Base-by-base conservation (phyloP, 2,329 filamentous ascomycete species). In the Clarireedia monteithiana region DNA sequence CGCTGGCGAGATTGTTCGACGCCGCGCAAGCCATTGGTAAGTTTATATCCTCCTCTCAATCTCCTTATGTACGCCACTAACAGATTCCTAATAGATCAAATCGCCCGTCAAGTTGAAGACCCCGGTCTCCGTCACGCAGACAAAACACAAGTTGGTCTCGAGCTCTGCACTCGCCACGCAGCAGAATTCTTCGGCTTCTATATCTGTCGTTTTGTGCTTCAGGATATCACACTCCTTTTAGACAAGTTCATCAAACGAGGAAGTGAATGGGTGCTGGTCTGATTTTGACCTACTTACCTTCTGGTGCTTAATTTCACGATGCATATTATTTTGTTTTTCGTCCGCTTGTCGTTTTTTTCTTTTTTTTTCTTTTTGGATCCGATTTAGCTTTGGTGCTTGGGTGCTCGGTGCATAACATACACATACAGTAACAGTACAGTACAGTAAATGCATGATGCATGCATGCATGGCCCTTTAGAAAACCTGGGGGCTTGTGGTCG, bases 101-200 rank as follows among this genome's bases (percentile, higher is more conserved):
- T 97, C 70, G 90, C 91, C 53, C 88, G 92, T 62, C 92, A 96
- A 75, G 91, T 96, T 48, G 92, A 96, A 69, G 92, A 97, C 68
- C 92, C 92, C 5, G 92, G 92, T 9, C 80, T 97, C 54, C 88
- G 89, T 64, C 89, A 94, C 72, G 91, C 90, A 17, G 92, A 91
- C 64, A 91, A 90, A 66, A 97, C 94, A 7, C 91, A 96, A 68
- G 91, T 99, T 53, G 94, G 94, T 9, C 81, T 99, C 36, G 94
- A 99, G 73, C 80, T 99, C 42, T 94, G 90, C 69, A 91, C 91
- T 38, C 83, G 92, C 42, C 92, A 96, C 70, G 94, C 92, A 6
- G 89, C 92, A 36, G 94, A 99, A 72, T 99, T 99, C 72, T 99
- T 99, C 70, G 91, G 87, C 15, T 96, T 99, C 72, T 97, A 94